Evolutionary conservation across 208 protist species (phyloP), one percentile per base, ranked within the genome.

Genomic region (Leishmania major): DNA sequence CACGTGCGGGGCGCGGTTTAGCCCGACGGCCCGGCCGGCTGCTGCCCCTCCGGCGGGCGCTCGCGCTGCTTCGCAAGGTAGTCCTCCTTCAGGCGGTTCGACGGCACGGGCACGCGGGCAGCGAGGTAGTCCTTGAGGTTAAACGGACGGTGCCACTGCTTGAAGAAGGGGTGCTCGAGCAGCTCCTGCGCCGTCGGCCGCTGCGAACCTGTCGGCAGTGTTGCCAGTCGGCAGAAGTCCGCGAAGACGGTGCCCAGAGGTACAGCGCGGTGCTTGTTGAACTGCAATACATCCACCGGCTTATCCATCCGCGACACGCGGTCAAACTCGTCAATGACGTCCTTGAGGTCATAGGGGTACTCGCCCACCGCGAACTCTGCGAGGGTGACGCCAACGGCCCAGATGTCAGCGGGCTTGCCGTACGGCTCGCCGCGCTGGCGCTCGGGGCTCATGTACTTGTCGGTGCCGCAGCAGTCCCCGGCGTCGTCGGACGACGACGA

Each of bases 361-460:
- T 88, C 72, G 47, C 94, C 94, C n/a, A 97, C 66, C 25, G 93
- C 92, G 67, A 96, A 97, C 83, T 98, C 92, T 1, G 93, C 94
- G 28, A 97, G 89, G 1, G 94, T 96, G 53, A 98, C 91, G 51
- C 96, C 96, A 45, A 97, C 89, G 17, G 96, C 93, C 94, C 96
- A 98, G 55, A 98, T 92, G 80, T 98, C 96, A 19, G 88, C 88
- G 37, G 93, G 87, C 78, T 90, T 92, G 47, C 93, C 92, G 82
- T 98, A 91, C 71, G 77, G 45, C 87, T 95, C 90, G 40, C 93
- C 94, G 35, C 90, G 89, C 74, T 97, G 93, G 69, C 96, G 88
- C 84, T 98, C 94, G 0, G 96, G 94, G 71, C 88, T 94, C 96
- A 98, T 98, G 83, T 98, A 98, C 79, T 92, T 89, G 51, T 93